These are phyloP conservation scores for Ceratobasidium papillatum DNA, from an alignment of 1,284 basidiomycete genomes.

Conservation along the genomic window DNA sequence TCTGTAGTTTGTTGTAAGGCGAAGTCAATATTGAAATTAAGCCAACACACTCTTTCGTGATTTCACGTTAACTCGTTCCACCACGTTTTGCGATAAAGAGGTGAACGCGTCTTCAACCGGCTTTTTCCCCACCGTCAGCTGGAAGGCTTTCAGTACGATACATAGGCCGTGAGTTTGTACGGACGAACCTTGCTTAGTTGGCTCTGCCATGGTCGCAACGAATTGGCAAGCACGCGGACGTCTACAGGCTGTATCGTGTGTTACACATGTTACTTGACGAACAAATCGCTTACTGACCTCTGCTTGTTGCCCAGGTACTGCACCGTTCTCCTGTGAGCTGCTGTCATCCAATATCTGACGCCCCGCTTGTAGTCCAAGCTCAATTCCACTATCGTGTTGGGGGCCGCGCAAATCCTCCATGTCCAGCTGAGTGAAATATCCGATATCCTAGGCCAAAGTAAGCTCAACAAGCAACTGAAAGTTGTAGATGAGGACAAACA, in stretches of 20 bases:
- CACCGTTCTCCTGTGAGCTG: background rate
- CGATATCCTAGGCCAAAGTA: constrained; percentile 43
- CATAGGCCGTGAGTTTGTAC: too few relatives aligned
- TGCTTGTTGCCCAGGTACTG: background rate
- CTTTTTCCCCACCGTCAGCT: constrained; percentile 72
- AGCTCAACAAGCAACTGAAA: background rate
- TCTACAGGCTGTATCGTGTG: constrained; percentile 1
- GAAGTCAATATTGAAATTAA: constrained; percentile 14
- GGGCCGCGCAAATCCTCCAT: constrained; percentile 85
- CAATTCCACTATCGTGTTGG: constrained; percentile 69
- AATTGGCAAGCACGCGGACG: background rate
- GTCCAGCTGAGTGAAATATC: constrained; percentile 77
- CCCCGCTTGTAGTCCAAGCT: constrained; percentile 75
- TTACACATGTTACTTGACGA: background rate
- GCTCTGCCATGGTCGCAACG: constrained; percentile 16
- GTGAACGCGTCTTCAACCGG: constrained; percentile 70
- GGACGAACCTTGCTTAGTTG: constrained; percentile 22
- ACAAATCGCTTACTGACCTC: constrained; percentile 4
- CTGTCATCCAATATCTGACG: constrained; percentile 20
- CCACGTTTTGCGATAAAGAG: constrained; percentile 81
- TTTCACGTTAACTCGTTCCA: constrained; percentile 69
- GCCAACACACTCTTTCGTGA: constrained; percentile 67
- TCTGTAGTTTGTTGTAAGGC: constrained; percentile 56
- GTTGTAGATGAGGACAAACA: background rate
- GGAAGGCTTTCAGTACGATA: constrained; percentile 6